phyloP scores from a whole-genome alignment of 1,284 basidiomycete genomes.

The Pascua sp. region DNA sequence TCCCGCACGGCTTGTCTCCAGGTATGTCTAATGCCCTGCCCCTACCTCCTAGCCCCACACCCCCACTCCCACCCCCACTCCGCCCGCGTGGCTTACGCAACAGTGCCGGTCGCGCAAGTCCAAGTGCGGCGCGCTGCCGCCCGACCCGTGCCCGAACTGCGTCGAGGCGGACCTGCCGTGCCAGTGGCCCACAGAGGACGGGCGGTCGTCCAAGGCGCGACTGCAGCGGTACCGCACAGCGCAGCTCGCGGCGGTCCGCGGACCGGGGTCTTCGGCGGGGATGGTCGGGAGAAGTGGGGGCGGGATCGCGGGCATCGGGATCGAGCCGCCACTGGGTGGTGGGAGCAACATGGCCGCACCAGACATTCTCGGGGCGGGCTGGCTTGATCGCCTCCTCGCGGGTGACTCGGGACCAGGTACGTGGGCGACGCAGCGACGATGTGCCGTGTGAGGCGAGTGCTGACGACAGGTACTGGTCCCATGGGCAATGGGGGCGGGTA shows the following conservation, averaged over 20 bases:
- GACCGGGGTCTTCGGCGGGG: too few relatives aligned
- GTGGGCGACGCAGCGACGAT: too few relatives aligned
- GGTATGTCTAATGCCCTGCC: too few relatives aligned
- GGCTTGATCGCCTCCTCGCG: constrained; percentile 13
- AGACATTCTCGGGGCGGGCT: constrained; percentile 8
- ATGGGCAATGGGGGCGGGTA: neutral
- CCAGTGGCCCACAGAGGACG: constrained; percentile 28
- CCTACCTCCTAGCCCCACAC: too few relatives aligned
- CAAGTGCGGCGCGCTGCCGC: constrained; percentile 25
- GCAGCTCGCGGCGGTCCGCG: too few relatives aligned
- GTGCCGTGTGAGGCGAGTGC: neutral
- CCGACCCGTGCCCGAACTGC: constrained; percentile 29
- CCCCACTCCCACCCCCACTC: neutral
- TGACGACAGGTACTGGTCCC: neutral
- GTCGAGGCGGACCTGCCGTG: constrained; percentile 23
- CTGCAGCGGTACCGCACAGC: constrained; percentile 13
- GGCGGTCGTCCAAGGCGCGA: constrained; percentile 23
- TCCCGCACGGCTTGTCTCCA: constrained; percentile 19
- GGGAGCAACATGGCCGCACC: neutral
- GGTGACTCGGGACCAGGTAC: neutral
- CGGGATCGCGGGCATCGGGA: too few relatives aligned
- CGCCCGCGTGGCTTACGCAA: neutral
- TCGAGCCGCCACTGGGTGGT: too few relatives aligned
- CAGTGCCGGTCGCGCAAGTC: constrained; percentile 29
- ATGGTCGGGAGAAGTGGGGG: too few relatives aligned